Percentiles rank a stretch among this genome's conserved stretches.
These are phyloP conservation scores for Ogataea zsoltii DNA, from an alignment of 805 yeast genomes.

Conservation along the genomic window DNA sequence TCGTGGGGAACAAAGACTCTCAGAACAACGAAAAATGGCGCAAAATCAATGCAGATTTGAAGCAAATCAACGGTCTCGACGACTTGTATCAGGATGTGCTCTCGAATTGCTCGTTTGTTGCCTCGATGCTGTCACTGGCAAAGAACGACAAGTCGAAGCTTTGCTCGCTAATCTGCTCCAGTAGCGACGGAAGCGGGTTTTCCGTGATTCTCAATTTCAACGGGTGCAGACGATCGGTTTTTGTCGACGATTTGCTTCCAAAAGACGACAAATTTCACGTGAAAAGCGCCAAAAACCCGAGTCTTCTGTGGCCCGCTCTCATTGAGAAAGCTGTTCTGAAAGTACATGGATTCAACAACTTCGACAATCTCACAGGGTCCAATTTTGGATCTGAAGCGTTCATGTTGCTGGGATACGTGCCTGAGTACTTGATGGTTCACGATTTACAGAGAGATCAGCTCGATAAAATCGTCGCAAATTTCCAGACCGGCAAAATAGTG, in stretches of 20 bases:
- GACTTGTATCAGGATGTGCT: slow-evolving; percentile 49
- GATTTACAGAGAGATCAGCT: slow-evolving; percentile 34
- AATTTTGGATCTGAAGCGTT: slow-evolving; percentile 72
- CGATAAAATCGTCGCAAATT: slow-evolving; percentile 33
- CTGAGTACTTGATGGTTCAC: slow-evolving; percentile 50
- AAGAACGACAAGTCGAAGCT: slow-evolving; percentile 26
- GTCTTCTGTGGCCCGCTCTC: slow-evolving; percentile 65
- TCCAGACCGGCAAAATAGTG: slow-evolving; percentile 40
- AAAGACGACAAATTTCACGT: slow-evolving; percentile 30
- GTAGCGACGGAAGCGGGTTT: slow-evolving; percentile 26
- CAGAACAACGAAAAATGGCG: background rate
- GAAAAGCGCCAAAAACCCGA: slow-evolving; percentile 35
- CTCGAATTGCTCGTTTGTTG: slow-evolving; percentile 77
- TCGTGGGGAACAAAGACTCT: slow-evolving; percentile 8
- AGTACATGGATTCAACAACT: slow-evolving; percentile 41
- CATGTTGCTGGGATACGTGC: slow-evolving; percentile 69
- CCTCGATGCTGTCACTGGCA: slow-evolving; percentile 57
- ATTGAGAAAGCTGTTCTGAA: slow-evolving; percentile 75
- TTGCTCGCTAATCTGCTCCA: slow-evolving; percentile 30
- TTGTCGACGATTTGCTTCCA: slow-evolving; percentile 47
- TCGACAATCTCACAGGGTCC: slow-evolving; percentile 70
- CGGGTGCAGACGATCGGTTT: slow-evolving; percentile 51
- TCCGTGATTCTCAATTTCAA: slow-evolving; percentile 49
- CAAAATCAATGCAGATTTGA: slow-evolving; percentile 5
- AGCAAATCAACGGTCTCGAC: slow-evolving; percentile 18